Conservation (phyloP, 441 rosid genomes). For the Gossypium lobatum region DNA sequence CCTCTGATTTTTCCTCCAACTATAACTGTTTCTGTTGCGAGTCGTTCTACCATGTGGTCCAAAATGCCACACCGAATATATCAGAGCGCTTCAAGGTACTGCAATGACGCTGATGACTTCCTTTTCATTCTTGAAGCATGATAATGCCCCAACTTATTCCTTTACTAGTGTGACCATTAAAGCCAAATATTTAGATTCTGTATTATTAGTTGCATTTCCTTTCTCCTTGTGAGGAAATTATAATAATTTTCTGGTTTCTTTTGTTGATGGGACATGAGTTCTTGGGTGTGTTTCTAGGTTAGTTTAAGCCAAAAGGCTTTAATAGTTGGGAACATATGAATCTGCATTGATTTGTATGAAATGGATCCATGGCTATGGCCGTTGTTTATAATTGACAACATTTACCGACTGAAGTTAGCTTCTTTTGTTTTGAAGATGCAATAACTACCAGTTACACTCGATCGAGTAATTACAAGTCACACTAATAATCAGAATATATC, state of each 20-base stretch:
- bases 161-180: neutral
- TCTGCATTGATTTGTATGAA: neutral
- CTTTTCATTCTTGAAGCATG: constrained; percentile 8
- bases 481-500: too few species aligned
- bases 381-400: neutral
- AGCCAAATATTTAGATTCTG: neutral
- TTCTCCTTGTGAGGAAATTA: neutral
- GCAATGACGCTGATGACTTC: constrained; percentile 9
- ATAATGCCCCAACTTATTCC: constrained; percentile 8
- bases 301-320: neutral
- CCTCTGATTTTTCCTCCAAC: constrained; percentile 22
- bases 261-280: neutral
- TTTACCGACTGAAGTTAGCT: neutral
- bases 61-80: constrained; percentile 1
- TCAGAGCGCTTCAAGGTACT: constrained; percentile 1
- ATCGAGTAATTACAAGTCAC: too few species aligned
- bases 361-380: neutral
- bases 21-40: neutral
- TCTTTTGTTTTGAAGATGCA: neutral
- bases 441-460: too few species aligned
- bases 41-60: constrained; percentile 2
- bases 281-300: neutral
- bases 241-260: neutral
- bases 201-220: neutral
- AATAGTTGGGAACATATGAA: neutral